Conservation (phyloP, 352 stramenopile species). For the Phytophthora podocarpi region DNA sequence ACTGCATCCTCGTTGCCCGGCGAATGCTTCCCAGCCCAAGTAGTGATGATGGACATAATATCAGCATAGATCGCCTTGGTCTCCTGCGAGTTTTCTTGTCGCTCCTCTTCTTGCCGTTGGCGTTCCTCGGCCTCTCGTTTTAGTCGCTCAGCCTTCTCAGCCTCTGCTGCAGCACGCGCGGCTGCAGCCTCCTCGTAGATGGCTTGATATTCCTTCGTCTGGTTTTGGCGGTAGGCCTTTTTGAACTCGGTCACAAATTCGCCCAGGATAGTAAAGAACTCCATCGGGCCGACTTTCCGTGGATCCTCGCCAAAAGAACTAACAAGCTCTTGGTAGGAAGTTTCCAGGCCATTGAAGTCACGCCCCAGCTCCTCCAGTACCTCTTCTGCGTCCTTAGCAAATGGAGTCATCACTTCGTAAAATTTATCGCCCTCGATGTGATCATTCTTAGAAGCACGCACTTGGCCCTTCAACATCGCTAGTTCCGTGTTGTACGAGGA, state of each 20-base stretch:
- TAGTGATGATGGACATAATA: conserved; percentile 67
- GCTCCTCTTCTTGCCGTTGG: conserved; percentile 57
- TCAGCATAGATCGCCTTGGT: conserved; percentile 68
- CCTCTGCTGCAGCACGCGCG: conserved; percentile 51
- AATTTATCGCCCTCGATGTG: conserved; percentile 78
- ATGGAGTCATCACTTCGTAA: conserved; percentile 83
- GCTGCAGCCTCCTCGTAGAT: conserved; percentile 75
- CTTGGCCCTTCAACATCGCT: conserved; percentile 85
- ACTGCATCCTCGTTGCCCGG: conserved; percentile 48
- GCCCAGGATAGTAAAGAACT: conserved; percentile 85
- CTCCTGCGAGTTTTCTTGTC: conserved; percentile 54
- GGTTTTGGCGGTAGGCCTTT: conserved; percentile 88
- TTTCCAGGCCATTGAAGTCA: conserved; percentile 76
- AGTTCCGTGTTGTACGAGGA: conserved; percentile 85
- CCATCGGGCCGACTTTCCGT: conserved; percentile 78
- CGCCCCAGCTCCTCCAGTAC: conserved; percentile 81
- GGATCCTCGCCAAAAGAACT: conserved; percentile 87
- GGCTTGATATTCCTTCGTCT: conserved; percentile 84
- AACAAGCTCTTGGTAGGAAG: conserved; percentile 78
- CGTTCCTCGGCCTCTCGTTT: conserved; percentile 61
- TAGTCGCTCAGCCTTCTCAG: conserved; percentile 50
- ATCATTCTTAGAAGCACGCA: conserved; percentile 76
- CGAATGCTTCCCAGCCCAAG: conserved; percentile 62
- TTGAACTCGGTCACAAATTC: conserved; percentile 89
- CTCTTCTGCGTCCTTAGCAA: conserved; percentile 79